Evolutionary conservation across 2,329 filamentous ascomycete genomes (phyloP), one percentile per base, ranked within the genome.

Genomic region (Huntiella bhutanensis): DNA sequence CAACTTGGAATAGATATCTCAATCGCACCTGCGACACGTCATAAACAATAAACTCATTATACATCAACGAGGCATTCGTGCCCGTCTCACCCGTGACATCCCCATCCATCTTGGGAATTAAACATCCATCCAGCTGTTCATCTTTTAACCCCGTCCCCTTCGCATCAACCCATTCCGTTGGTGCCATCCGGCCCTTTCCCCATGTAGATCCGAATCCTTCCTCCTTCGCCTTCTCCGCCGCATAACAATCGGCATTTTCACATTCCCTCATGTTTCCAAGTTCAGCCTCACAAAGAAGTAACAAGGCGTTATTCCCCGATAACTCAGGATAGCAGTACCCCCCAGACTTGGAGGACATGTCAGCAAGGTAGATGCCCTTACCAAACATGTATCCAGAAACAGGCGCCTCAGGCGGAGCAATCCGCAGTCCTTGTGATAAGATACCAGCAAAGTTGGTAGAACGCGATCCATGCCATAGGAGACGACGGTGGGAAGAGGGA

Each of bases 391-490:
- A 86, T 1, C 83, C 83, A 4, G 69, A 72, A 0, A 77, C 77
- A 0, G 84, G 86, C 0, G 85, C 85, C 59, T 92, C 80, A 0
- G 80, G 80, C 0, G 86, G 86, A 5, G 86, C 86, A 53, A 93
- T 93, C n/a, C 84, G 80, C 5, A 94, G 71, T 52, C 86, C 86
- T 60, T 93, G 83, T 48, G 77, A 81, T 37, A 93, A 72, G 49
- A 94, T 94, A 56, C 85, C 86, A 56, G 80, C 84, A 53, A 79
- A 93, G 59, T 93, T 93, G 45, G 82, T 91, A 32, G 70, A 72
- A 33, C 84, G 77, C 12, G 82, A 87, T 12, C 86, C 85, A 57
- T 93, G 86, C 86, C 86, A 94, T 2, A 94, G 69, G 1, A 93
- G 73, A 13, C 82, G 75, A 17, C 80, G 74, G 57, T 91, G 73